Evolutionary conservation across 106 monocot genomes (phyloP), one percentile per base, ranked within the genome.

Genomic region (Xerophyta viscosa): DNA sequence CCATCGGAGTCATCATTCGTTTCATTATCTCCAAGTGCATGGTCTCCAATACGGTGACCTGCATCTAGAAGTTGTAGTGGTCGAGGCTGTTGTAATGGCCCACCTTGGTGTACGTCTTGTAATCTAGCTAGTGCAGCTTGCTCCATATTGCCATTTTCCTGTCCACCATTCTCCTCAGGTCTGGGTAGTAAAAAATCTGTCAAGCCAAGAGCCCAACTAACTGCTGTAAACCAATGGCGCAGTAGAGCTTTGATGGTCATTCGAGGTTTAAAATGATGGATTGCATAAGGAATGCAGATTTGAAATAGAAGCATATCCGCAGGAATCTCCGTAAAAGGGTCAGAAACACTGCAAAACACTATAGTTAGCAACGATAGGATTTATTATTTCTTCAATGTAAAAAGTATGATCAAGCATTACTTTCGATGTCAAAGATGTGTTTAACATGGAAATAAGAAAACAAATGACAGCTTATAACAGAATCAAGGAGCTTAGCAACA

Each of bases 191-290:
- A 61, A 51, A 83, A 98, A 52, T 83, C 86, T 63, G 86, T 90
- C 51, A 98, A 77, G 9, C 82, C 86, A 73, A 98, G 86, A 21
- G 98, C 90, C 98, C 98, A 98, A 45, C 98, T 90, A 79, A 86
- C 90, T 46, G 68, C 71, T 2, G 56, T 58, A 52, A 98, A 98
- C 98, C 98, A 98, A 49, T 85, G 79, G 29, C 58, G 86, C 24
- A 98, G 52, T 57, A 98, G 41, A 20, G 79, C 59, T 69, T 98
- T 98, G 10, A 98, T 73, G 18, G 98, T 86, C 23, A 78, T 70
- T 27, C 90, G 78, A 52, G 86, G 98, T 60, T 86, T 85, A 39
- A 98, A 90, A 72, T 98, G 98, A 49, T 98, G 86, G 48, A 98
- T 83, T 28, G 90, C 98, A 77, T 86, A 98, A 25, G 98, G 98